Evolutionary conservation across 2,329 filamentous ascomycete species (phyloP), one percentile per base, ranked within the genome.

Genomic region (Colletotrichum higginsianum): DNA sequence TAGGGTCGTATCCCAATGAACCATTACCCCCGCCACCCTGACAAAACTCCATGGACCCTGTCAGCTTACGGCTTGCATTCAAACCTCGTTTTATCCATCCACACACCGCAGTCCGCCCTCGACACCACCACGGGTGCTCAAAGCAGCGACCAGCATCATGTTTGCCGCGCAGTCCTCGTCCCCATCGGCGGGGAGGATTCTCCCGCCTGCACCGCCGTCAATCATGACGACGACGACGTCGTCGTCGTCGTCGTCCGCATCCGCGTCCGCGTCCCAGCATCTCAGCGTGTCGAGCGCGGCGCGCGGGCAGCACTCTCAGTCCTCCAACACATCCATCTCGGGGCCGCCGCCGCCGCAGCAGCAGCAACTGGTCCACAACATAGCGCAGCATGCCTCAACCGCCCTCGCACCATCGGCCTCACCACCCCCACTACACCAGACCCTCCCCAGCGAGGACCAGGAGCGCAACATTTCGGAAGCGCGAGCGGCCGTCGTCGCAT

Each of bases 401-500:
- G 35, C 52, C 9, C 52, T 49, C 7, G 23, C 67, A 15, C 55
- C 62, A n/a, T 56, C 30, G n/a, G 23, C 21, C 16, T 58, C 64
- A 4, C 26, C 44, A 18, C 58, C 65, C 13, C 61, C 35, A n/a
- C 58, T 80, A 15, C 79, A 81, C 56, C 78, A 80, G 4, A 82
- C 80, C 60, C 81, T 85, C 13, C 84, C 84, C 2, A 81, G 84
- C 3, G 76, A 81, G 57, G 79, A 83, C 62, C 82, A 85, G 61
- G 82, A 85, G 77, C 82, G 82, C 8, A 84, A 87, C 77, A 84
- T 90, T 23, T 80, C 85, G 60, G 86, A 90, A 77, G 89, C 90
- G 49, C 89, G 90, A 74, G 80, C 84, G 40, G 89, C 88, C 11
- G 84, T 92, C 63, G 84, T 91, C 44, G 90, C 90, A 26, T 88